Percentiles rank a stretch among this genome's conserved stretches.
phyloP scores from a whole-genome alignment of 2,329 filamentous ascomycete species.

The Epichloe bromicola region DNA sequence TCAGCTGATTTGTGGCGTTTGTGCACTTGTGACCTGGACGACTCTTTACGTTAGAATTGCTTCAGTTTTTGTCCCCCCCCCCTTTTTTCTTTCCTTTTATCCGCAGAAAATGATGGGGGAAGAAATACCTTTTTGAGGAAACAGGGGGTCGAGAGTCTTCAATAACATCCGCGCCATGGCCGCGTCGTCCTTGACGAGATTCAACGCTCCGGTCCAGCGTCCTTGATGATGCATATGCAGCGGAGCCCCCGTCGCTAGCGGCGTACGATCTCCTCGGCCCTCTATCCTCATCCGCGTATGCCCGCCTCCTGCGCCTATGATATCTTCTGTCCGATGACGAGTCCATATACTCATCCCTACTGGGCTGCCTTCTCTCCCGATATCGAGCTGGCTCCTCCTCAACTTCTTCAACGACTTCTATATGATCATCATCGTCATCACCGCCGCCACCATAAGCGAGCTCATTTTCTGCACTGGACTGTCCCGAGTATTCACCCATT shows the following conservation, averaged over 20 bases:
- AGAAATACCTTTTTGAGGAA: conserved; percentile 18
- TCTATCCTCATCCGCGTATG: conserved; percentile 14
- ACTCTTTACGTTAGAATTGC: background rate
- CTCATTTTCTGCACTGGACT: conserved; percentile 3
- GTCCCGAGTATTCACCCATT: background rate
- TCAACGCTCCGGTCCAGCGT: conserved; percentile 18
- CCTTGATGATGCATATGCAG: conserved; percentile 14
- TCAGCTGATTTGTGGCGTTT: conserved; percentile 11
- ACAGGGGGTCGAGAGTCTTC: conserved; percentile 22
- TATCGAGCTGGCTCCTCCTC: conserved; percentile 10
- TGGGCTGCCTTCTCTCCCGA: conserved; percentile 10
- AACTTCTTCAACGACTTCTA: conserved; percentile 17
- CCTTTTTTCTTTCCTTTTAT: background rate
- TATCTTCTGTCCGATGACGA: conserved; percentile 14
- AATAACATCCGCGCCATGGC: conserved; percentile 17
- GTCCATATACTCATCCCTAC: conserved; percentile 15
- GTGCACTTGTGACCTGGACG: conserved; percentile 5
- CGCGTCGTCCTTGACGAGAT: conserved; percentile 15
- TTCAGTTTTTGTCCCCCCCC: background rate
- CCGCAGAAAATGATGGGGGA: background rate
- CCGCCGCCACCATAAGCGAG: background rate
- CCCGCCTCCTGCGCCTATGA: conserved; percentile 11
- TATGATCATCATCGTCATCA: conserved; percentile 2
- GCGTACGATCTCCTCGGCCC: conserved; percentile 9
- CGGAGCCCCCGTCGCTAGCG: conserved; percentile 17